phyloP scores from a whole-genome alignment of 2,329 filamentous ascomycete species.

The Fusarium udum region DNA sequence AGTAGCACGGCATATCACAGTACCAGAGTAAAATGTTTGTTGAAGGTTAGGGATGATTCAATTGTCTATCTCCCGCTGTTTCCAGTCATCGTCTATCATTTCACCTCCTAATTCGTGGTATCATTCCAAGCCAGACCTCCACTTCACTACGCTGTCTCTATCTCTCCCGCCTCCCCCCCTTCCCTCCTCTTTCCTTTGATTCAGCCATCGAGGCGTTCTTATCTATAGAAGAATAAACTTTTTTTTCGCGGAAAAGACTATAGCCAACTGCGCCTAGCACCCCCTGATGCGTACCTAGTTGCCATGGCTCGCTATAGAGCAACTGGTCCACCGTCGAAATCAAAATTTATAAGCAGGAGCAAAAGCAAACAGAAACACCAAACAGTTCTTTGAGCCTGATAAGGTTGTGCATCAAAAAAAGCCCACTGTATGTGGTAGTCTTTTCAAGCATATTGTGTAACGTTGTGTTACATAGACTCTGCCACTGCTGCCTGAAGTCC shows the following conservation, averaged over 20 bases:
- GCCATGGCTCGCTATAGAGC: conserved; percentile 13
- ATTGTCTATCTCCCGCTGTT: conserved; percentile 21
- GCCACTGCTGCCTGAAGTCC: conserved; percentile 50
- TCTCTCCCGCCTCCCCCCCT: neutral
- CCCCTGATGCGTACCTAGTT: conserved; percentile 3
- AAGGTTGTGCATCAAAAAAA: neutral
- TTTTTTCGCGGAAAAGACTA: neutral
- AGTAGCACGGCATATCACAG: neutral
- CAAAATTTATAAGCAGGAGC: conserved; percentile 9
- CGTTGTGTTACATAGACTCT: conserved; percentile 32
- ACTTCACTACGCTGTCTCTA: neutral
- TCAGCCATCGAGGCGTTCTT: conserved; percentile 34
- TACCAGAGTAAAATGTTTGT: neutral
- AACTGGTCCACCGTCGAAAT: conserved; percentile 16
- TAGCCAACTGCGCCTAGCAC: conserved; percentile 7
- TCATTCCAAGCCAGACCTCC: conserved; percentile 39
- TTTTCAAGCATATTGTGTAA: neutral
- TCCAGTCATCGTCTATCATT: conserved; percentile 16
- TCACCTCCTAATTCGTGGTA: conserved; percentile 43
- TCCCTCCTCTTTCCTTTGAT: neutral
- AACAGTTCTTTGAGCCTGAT: conserved; percentile 1
- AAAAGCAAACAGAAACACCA: conserved; percentile 14
- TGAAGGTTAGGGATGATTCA: conserved; percentile 4
- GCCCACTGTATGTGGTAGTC: neutral
- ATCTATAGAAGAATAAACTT: conserved; percentile 23